Percentiles rank a stretch among this genome's conserved stretches.
These are phyloP conservation scores for Rhizoclosmatium sp. DNA, from an alignment of 192 early-diverging fungal genomes.

Conservation along the genomic window DNA sequence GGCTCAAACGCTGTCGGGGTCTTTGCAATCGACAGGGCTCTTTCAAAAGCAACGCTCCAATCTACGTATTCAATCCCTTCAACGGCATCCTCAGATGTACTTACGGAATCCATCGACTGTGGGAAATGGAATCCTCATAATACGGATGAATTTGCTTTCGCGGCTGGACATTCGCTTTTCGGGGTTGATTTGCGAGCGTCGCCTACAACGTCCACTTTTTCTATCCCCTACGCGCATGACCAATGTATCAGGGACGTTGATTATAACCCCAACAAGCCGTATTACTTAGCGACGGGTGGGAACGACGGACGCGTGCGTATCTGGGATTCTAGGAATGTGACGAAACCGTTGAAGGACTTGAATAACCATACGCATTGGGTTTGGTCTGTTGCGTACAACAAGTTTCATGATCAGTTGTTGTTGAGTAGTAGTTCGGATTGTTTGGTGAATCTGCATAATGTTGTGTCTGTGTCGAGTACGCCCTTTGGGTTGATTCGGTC, in stretches of 20 bases:
- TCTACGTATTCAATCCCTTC: not conserved
- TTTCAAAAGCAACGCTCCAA: constrained; percentile 50
- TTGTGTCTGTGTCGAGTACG: constrained; percentile 71
- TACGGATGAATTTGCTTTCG: constrained; percentile 62
- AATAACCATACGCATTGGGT: constrained; percentile 91
- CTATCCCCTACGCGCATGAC: constrained; percentile 75
- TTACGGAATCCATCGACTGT: not conserved
- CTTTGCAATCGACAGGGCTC: constrained; percentile 54
- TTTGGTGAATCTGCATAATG: constrained; percentile 85
- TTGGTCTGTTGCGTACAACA: constrained; percentile 84
- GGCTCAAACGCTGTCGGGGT: constrained; percentile 51
- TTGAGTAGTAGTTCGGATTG: constrained; percentile 87
- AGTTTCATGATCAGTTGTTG: constrained; percentile 91
- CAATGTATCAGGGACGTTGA: constrained; percentile 76
- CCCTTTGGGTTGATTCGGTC: constrained; percentile 76
- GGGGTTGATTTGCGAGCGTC: constrained; percentile 75
- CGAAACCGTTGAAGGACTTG: constrained; percentile 68
- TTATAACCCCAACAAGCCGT: constrained; percentile 88
- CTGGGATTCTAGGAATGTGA: constrained; percentile 81
- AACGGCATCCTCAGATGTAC: not conserved
- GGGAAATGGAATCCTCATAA: constrained; percentile 74
- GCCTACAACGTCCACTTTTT: constrained; percentile 46
- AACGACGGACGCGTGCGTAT: constrained; percentile 87
- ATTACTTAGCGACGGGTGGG: constrained; percentile 84
- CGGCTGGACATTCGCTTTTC: constrained; percentile 64